phyloP scores from a whole-genome alignment of 2,329 filamentous ascomycete species.

The Sarocladium brachiariae region DNA sequence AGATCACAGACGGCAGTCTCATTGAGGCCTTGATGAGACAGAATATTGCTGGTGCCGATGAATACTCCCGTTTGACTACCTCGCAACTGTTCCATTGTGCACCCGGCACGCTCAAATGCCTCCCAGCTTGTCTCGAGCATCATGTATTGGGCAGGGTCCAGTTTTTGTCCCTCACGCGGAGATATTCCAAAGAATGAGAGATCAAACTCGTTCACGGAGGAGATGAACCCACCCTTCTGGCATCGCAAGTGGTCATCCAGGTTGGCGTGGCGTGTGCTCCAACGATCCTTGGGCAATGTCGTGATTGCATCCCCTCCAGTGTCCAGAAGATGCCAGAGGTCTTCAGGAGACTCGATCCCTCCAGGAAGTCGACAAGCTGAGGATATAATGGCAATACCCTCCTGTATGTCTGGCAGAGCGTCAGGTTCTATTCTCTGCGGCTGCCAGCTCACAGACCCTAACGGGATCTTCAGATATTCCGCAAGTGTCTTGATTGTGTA shows the following conservation, averaged over 20 bases:
- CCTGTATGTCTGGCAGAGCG: background rate
- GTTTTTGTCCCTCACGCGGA: conserved; percentile 36
- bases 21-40: conserved; percentile 7
- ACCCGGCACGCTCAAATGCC: conserved; percentile 40
- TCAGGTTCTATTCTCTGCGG: background rate
- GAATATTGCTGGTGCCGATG: conserved; percentile 30
- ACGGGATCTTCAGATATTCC: conserved; percentile 9
- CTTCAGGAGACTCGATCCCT: conserved; percentile 27
- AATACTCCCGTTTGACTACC: conserved; percentile 39
- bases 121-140: conserved; percentile 43
- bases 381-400: conserved; percentile 31
- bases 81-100: conserved; percentile 35
- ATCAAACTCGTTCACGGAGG: conserved; percentile 29
- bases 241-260: conserved; percentile 17
- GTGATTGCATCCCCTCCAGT: conserved; percentile 28
- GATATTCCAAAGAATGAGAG: conserved; percentile 40
- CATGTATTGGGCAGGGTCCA: conserved; percentile 42
- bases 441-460: background rate
- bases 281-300: conserved; percentile 33
- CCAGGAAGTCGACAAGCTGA: conserved; percentile 35
- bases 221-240: conserved; percentile 14
- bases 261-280: conserved; percentile 32
- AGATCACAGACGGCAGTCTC: background rate
- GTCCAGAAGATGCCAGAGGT: conserved; percentile 32
- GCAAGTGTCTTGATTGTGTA: conserved; percentile 13